Conservation (phyloP, 1,139 yeast species). For the Debaryomycetaceae sp. region DNA sequence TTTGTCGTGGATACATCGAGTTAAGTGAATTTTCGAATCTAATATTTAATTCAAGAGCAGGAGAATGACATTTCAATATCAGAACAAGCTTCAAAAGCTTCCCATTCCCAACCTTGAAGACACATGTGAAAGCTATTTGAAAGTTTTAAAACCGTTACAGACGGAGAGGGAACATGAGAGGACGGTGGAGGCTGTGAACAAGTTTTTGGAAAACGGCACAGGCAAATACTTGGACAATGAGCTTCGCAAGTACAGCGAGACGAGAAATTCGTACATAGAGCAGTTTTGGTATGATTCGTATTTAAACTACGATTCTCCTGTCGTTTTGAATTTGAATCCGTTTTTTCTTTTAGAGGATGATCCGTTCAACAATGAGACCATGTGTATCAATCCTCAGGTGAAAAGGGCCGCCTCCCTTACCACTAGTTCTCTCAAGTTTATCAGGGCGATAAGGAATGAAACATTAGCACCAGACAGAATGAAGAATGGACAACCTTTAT, state of each 20-base stretch:
- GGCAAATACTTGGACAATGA: constrained; percentile 65
- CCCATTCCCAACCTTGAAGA: constrained; percentile 75
- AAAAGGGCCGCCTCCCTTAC: constrained; percentile 82
- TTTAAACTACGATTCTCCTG: constrained; percentile 82
- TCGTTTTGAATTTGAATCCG: constrained; percentile 83
- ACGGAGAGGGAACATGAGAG: constrained; percentile 64
- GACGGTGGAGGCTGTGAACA: constrained; percentile 58
- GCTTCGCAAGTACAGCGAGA: constrained; percentile 57
- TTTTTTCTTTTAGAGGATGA: constrained; percentile 87
- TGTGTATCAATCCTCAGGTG: constrained; percentile 59
- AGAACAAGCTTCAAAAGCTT: constrained; percentile 54
- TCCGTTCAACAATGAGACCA: constrained; percentile 68
- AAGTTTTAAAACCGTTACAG: constrained; percentile 70
- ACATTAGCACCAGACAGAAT: constrained; percentile 72
- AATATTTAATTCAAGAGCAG: background rate
- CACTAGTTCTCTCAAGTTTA: constrained; percentile 71
- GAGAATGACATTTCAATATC: constrained; percentile 50
- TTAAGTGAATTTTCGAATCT: no score
- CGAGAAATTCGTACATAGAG: constrained; percentile 77
- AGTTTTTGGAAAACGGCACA: constrained; percentile 50
- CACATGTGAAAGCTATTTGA: constrained; percentile 63
- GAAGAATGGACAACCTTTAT: constrained; percentile 62
- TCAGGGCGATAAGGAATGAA: constrained; percentile 71
- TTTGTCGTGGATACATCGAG: background rate
- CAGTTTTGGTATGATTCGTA: constrained; percentile 94